Evolutionary conservation across 2,329 filamentous ascomycete species (phyloP).

Genomic region (Dothiorella sarmentorum): DNA sequence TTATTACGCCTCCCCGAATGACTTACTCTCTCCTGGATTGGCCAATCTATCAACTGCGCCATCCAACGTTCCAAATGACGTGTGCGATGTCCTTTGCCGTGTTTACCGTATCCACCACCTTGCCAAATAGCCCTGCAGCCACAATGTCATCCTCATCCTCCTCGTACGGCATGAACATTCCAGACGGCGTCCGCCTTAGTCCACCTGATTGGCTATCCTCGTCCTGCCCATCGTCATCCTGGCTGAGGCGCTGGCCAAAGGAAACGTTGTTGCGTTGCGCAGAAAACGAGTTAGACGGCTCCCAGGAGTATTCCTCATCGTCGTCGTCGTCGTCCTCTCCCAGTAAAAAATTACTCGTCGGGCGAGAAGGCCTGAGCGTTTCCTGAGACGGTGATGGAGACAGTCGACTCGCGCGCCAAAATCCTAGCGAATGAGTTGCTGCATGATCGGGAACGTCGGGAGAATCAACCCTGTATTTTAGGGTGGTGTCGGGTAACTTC

Average conservation of each 20-base stretch:
- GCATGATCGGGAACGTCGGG: slow-evolving; percentile 61
- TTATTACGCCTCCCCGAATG: slow-evolving; percentile 6
- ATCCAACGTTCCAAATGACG: slow-evolving; percentile 65
- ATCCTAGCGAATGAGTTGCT: slow-evolving; percentile 41
- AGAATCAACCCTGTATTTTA: slow-evolving; percentile 78
- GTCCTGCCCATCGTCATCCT: slow-evolving; percentile 40
- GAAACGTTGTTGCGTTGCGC: slow-evolving; percentile 32
- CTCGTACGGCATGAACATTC: slow-evolving; percentile 88
- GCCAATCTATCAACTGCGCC: slow-evolving; percentile 48
- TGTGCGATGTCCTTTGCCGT: slow-evolving; percentile 62
- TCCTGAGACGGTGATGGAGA: slow-evolving; percentile 80
- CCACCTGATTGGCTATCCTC: slow-evolving; percentile 39
- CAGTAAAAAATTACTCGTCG: slow-evolving; percentile 63
- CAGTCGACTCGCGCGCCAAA: slow-evolving; percentile 45
- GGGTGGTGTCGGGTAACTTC: slow-evolving; percentile 79
- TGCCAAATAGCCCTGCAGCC: slow-evolving; percentile 65
- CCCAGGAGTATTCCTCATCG: slow-evolving; percentile 46
- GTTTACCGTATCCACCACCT: slow-evolving; percentile 74
- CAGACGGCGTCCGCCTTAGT: slow-evolving; percentile 75
- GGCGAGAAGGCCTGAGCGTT: slow-evolving; percentile 68
- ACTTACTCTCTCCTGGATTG: neutral
- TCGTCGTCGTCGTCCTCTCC: slow-evolving; percentile 54
- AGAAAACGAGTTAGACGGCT: slow-evolving; percentile 38
- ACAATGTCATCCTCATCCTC: slow-evolving; percentile 63
- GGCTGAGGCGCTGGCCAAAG: slow-evolving; percentile 14